phyloP scores from a whole-genome alignment of 148 eudicot genomes.

The Diospyros kaki region DNA sequence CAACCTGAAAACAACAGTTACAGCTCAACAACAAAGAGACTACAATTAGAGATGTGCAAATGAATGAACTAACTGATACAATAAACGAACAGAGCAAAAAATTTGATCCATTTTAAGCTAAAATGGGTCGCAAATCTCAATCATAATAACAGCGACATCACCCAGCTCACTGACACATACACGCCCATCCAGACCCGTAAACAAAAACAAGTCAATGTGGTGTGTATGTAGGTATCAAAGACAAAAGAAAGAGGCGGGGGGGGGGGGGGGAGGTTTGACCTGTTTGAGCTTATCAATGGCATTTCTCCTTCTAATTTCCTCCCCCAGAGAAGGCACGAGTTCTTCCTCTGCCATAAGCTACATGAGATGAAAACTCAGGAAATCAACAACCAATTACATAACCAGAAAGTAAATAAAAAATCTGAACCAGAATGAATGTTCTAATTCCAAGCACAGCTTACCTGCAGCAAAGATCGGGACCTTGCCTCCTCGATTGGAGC shows the following conservation, averaged over 20 bases:
- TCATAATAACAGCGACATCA: too few relatives aligned
- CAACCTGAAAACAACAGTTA: too few relatives aligned
- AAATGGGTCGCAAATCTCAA: neutral
- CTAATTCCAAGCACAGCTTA: neutral
- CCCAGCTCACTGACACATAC: too few relatives aligned
- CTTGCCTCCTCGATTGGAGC: slow-evolving; percentile 27
- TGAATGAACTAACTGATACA: too few relatives aligned
- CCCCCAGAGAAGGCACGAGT: slow-evolving; percentile 45
- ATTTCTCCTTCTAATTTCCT: slow-evolving; percentile 37
- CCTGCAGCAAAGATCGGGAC: slow-evolving; percentile 33
- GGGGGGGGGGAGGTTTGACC: slow-evolving; percentile 18
- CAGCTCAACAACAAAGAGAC: too few relatives aligned
- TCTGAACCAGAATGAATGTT: neutral
- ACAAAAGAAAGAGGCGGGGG: neutral
- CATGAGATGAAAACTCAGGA: slow-evolving; percentile 9
- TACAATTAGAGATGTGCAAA: too few relatives aligned
- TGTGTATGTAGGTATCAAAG: neutral
- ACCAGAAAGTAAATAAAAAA: neutral
- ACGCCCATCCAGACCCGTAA: neutral
- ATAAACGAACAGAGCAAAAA: too few relatives aligned
- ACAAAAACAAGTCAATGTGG: neutral
- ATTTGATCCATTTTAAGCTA: too few relatives aligned
- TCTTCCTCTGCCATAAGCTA: slow-evolving; percentile 49
- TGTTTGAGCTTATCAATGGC: slow-evolving; percentile 42
- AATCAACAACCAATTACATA: neutral